A percentile compares a stretch with the other conserved stretches of the same genome.
phyloP scores from a whole-genome alignment of 1,284 basidiomycete species.

The Erythrobasidium hasegawianum region DNA sequence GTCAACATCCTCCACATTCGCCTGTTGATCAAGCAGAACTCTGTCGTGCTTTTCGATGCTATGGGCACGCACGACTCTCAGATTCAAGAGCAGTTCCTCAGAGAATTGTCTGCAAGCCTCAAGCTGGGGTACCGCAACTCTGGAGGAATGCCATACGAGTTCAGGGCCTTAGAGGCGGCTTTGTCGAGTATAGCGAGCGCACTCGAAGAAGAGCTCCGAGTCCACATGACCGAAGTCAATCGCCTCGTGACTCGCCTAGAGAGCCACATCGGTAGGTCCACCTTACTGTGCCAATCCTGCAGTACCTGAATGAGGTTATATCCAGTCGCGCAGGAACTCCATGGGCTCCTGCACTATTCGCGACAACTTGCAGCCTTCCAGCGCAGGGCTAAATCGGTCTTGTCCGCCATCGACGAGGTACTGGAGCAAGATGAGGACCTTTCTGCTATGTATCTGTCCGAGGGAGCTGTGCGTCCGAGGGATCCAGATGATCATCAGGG shows the following conservation, averaged over 20 bases:
- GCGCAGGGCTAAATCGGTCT: constrained; percentile 80
- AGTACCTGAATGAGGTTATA: not conserved
- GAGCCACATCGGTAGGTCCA: constrained; percentile 66
- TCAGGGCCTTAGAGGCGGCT: constrained; percentile 86
- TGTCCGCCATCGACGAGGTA: constrained; percentile 82
- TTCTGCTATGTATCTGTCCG: constrained; percentile 74
- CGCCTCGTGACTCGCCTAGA: constrained; percentile 85
- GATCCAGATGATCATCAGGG: constrained; percentile 40
- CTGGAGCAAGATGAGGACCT: constrained; percentile 93
- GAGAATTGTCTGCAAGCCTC: constrained; percentile 68
- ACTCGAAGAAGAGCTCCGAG: constrained; percentile 87
- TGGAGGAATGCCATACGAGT: constrained; percentile 74
- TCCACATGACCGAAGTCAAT: constrained; percentile 78
- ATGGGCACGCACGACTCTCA: constrained; percentile 78
- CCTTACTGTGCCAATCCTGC: not conserved
- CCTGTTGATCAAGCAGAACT: constrained; percentile 87
- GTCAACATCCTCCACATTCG: constrained; percentile 93
- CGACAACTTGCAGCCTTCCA: constrained; percentile 79
- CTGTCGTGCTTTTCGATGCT: constrained; percentile 87
- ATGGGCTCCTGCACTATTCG: constrained; percentile 81
- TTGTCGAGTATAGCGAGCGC: constrained; percentile 81
- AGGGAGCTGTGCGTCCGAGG: constrained; percentile 25
- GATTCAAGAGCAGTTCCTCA: constrained; percentile 78
- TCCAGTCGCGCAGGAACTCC: constrained; percentile 59
- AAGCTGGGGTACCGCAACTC: constrained; percentile 27